Evolutionary conservation across 108 stramenopile species (phyloP), one percentile per base, ranked within the genome.

Genomic region (Fragilaria radians): DNA sequence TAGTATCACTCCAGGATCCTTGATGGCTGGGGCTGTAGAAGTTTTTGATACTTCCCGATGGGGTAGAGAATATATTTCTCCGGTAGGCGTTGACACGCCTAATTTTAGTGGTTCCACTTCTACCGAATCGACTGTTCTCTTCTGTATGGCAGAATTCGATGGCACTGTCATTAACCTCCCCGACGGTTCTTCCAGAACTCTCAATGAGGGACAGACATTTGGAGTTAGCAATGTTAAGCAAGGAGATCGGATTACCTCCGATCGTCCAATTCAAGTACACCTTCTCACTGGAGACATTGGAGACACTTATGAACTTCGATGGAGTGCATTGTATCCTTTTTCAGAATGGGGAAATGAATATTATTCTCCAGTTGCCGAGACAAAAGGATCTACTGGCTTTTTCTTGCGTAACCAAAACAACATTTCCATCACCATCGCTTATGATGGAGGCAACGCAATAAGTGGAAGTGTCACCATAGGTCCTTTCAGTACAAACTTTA

Each of bases 11-110:
- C 48, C 68, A 21, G 58, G 57, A 4, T 60, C 68, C 23, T 33
- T 70, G 5, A 46, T 60, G 57, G 68, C 68, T 4, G 68, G 68
- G 3, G 68, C 54, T 29, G 62, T 63, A 5, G 68, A 70, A 30
- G 68, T 70, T 17, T 47, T 47, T 3, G 30, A 46, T 3, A 46
- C 17, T 7, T 7, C 7, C 11, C 11, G 7, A 11, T 42, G 36
- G 36, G 36, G 36, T 7, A 42, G 7, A 14, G 14, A 42, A 7
- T 42, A 42, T 14, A 14, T 42, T 14, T 7, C 36, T 42, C 36
- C 36, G 36, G 36, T 42, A 11, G 36, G 36, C 36, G 11, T 11
- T 7, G 14, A 42, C 14, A 42, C 36, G n/a, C n/a, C n/a, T n/a
- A n/a, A n/a, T n/a, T n/a, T n/a, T n/a, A n/a, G n/a, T n/a, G n/a